Evolutionary conservation across 2,329 filamentous ascomycete genomes (phyloP), one percentile per base, ranked within the genome.

Genomic region (Fusarium multiceps): DNA sequence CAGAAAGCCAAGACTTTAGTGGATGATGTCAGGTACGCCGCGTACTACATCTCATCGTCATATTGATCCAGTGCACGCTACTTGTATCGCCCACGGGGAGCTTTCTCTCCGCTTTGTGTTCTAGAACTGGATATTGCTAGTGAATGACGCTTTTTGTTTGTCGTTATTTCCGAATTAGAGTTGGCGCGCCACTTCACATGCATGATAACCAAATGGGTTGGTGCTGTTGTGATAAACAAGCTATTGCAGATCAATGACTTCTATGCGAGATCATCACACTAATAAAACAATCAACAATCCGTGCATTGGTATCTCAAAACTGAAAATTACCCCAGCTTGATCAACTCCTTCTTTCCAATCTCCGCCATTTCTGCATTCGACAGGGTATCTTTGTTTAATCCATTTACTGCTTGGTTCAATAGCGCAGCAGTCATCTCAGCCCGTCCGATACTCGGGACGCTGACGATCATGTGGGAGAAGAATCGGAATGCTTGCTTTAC

Each of bases 351-450:
- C 20, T 58, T 63, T 11, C 68, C 82, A 56, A 83, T 81, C 49
- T 77, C 78, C 34, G 71, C 75, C 65, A 85, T 46, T 51, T 87
- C 84, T 2, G 78, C 75, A 47, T 83, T 84, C 51, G 73, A 42
- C 21, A 86, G 68, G 3, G 82, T 78, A 1, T 86, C 83, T 70
- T 82, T 83, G 49, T 82, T 81, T 37, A 86, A 81, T 1, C 85
- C 85, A 30, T 80, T 74, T 2, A 83, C 47, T 0, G 79, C 81
- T 62, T 84, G 82, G 16, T 84, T 75, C 8, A 87, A 47, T 72
- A 87, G 71, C 1, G 80, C 80, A 0, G 82, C 80, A 0, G 82
- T 75, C 28, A 85, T 69, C 20, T 84, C 79, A 2, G 59, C 67
- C 2, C 83, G 62, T 7, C 72, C 65, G 2, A 85, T 75, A 2